Evolutionary conservation across 176 grass and related monocot genomes (phyloP), one percentile per base, ranked within the genome.

Genomic region (Zoysia japonica): DNA sequence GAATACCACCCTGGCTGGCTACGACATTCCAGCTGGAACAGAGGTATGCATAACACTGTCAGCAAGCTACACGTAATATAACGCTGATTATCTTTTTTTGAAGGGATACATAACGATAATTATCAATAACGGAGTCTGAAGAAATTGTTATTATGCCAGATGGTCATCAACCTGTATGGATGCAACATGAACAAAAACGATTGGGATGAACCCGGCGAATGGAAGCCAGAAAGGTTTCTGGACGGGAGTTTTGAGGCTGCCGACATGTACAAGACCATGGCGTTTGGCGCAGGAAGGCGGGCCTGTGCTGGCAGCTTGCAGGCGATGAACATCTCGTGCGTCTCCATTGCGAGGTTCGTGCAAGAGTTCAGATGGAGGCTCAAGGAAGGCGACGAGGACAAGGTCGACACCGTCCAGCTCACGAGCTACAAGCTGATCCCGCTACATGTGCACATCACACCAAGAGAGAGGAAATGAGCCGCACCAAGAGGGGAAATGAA

Each of bases 141-240:
- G 1, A 40, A 6, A 35, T 12, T 2, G 9, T 5, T 5, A 69
- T 28, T 61, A 3, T 75, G 42, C 46, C 65, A 97, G 90, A 64
- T 97, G n/a, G 35, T 88, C 19, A 88, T 97, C 85, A 97, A 97
- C 54, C 57, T 97, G 35, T 92, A 94, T 5, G 94, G 68, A 13
- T 97, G 94, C 69, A 94, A 97, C 80, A 92, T 97, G 94, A 86
- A 92, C 87, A 92, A 86, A 46, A 76, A 47, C 3, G 89, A 88
- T 3, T 94, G 94, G 94, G 65, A 78, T 5, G 69, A 83, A 17
- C 94, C 94, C 0, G 72, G 93, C 68, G 85, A 90, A 50, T 97
- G 94, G 94, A 86, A 43, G 39, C 91, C 94, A 6, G 94, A 94
- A 83, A 89, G 94, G 85, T 97, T 91, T 72, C 35, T 97, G 69